These are phyloP conservation scores for Dothistroma septosporum DNA, from an alignment of 2,329 filamentous ascomycete species.

Conservation along the genomic window DNA sequence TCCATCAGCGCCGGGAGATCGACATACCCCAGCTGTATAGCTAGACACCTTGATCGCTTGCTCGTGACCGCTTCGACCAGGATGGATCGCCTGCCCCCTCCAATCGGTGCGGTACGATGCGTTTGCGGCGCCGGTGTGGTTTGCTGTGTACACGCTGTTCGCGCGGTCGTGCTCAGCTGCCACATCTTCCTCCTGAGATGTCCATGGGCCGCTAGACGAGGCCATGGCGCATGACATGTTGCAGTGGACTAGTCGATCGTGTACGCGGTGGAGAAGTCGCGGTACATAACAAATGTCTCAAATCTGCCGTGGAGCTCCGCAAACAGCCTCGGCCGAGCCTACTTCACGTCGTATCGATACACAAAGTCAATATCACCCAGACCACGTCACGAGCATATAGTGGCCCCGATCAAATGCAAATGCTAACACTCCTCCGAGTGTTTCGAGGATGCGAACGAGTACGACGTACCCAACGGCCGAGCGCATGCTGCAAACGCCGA, in stretches of 20 bases:
- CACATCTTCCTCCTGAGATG: not conserved
- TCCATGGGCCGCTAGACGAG: not conserved
- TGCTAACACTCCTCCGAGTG: not conserved
- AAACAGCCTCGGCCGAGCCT: not conserved
- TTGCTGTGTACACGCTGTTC: not conserved
- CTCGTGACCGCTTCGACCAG: not conserved
- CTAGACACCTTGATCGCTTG: not conserved
- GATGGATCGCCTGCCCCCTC: not conserved
- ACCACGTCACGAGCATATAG: not conserved
- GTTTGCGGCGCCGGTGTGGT: not conserved
- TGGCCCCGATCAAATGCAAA: not conserved
- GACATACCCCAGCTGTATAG: not conserved
- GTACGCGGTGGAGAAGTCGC: not conserved
- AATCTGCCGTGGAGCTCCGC: not conserved
- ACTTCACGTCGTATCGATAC: not conserved
- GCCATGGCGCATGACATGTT: slow-evolving; percentile 1
- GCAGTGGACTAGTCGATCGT: not conserved
- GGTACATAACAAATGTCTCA: slow-evolving; percentile 4
- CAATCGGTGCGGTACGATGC: not conserved
- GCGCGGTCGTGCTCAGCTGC: not conserved
- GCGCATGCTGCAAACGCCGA: not conserved
- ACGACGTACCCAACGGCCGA: not conserved
- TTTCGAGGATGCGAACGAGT: not conserved
- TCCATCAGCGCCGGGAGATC: not conserved
- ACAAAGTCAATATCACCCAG: not conserved